Evolutionary conservation across 148 eudicot genomes (phyloP).

Genomic region (Amaranthus hypochondriacus): DNA sequence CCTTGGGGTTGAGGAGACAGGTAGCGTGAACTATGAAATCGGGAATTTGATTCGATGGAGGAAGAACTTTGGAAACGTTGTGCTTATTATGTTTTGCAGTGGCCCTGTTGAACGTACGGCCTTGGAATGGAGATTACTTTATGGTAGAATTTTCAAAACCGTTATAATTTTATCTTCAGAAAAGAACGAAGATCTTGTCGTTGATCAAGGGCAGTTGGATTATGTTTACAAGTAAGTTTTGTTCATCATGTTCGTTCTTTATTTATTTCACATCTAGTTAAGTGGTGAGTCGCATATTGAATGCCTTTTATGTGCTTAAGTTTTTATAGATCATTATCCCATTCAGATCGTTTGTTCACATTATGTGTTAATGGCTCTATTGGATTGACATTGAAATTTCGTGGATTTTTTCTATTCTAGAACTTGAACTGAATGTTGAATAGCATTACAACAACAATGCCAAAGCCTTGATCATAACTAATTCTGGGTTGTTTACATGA

Average conservation of each 20-base stretch:
- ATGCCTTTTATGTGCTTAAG: too few relatives aligned
- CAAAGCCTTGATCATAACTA: too few relatives aligned
- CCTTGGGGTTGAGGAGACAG: conserved; percentile 89
- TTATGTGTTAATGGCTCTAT: neutral
- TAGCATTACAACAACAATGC: neutral
- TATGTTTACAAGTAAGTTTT: conserved; percentile 74
- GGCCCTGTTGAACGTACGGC: conserved; percentile 96
- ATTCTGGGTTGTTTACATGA: too few relatives aligned
- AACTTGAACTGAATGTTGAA: neutral
- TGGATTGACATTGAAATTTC: neutral
- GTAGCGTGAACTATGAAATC: conserved; percentile 86
- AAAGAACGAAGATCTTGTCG: conserved; percentile 80
- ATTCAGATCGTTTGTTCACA: too few relatives aligned
- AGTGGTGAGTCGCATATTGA: too few relatives aligned
- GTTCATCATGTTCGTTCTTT: neutral
- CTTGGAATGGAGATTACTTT: conserved; percentile 94
- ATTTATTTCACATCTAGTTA: neutral
- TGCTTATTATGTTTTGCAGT: conserved; percentile 78
- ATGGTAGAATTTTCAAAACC: conserved; percentile 90
- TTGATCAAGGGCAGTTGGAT: conserved; percentile 78
- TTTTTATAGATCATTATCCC: too few relatives aligned
- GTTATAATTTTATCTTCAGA: conserved; percentile 75
- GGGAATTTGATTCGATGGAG: conserved; percentile 93
- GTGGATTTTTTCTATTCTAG: neutral
- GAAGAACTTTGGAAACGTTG: conserved; percentile 86